These are phyloP conservation scores for Aspergillus sparsus DNA, from an alignment of 495 filamentous ascomycete genomes.

Conservation along the genomic window DNA sequence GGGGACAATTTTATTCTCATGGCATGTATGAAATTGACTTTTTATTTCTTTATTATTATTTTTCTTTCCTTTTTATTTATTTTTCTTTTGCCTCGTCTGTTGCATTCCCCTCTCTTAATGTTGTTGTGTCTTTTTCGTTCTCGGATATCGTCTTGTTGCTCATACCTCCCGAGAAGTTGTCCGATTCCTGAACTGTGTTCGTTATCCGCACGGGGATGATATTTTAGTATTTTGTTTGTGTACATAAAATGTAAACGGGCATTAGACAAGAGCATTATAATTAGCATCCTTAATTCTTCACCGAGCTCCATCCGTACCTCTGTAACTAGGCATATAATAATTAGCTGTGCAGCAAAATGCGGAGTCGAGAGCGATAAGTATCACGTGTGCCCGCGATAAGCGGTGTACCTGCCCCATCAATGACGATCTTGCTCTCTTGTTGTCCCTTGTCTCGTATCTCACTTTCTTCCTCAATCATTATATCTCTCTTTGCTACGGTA, in stretches of 20 bases:
- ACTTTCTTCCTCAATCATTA: not conserved
- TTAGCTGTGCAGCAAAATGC: not conserved
- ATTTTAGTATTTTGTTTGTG: slow-evolving; percentile 21
- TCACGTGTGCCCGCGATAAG: slow-evolving; percentile 38
- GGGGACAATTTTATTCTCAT: slow-evolving; percentile 20
- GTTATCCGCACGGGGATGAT: slow-evolving; percentile 6
- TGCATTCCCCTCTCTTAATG: slow-evolving; percentile 20
- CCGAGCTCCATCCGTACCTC: not conserved
- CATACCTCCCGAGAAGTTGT: slow-evolving; percentile 38
- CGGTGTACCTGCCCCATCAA: slow-evolving; percentile 19
- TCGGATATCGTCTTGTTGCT: slow-evolving; percentile 42
- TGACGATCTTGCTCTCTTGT: slow-evolving; percentile 9
- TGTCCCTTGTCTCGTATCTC: slow-evolving; percentile 1
- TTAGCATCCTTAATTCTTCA: slow-evolving; percentile 14
- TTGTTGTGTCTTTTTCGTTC: slow-evolving; percentile 5
- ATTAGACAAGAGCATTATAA: slow-evolving; percentile 23
- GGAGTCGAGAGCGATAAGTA: slow-evolving; percentile 9
- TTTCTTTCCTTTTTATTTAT: slow-evolving; percentile 5
- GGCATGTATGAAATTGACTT: slow-evolving; percentile 29
- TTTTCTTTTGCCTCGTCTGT: slow-evolving; percentile 21
- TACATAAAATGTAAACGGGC: slow-evolving; percentile 30
- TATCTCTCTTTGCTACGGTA: not conserved
- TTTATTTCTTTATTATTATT: slow-evolving; percentile 7
- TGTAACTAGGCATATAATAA: not conserved
- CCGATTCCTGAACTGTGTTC: slow-evolving; percentile 27